Conservation (phyloP, 306 rosid species). For the Luffa aegyptiaca region DNA sequence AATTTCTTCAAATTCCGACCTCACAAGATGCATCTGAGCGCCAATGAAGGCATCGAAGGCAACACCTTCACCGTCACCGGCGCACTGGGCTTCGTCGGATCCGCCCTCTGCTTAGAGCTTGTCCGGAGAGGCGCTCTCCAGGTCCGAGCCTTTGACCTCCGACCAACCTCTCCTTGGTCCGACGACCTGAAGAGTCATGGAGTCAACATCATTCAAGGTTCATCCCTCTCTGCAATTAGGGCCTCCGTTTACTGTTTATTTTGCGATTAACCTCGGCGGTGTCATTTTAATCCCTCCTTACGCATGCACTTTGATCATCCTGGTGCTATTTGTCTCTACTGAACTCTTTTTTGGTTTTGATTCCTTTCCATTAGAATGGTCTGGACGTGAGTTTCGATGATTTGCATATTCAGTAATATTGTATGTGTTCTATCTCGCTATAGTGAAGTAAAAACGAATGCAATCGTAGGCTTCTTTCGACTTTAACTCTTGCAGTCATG, state of each 20-base stretch:
- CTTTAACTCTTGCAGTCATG: conserved; percentile 7
- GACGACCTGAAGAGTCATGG: conserved; percentile 34
- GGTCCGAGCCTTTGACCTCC: conserved; percentile 72
- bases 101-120: conserved; percentile 81
- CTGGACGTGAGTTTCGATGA: background rate
- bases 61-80: conserved; percentile 67
- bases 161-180: conserved; percentile 50
- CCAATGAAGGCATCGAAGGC: conserved; percentile 85
- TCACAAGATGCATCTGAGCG: conserved; percentile 55
- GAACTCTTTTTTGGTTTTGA: background rate
- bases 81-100: conserved; percentile 81
- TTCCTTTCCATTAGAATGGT: background rate
- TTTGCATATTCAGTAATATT: background rate
- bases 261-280: background rate
- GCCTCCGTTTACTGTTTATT: background rate
- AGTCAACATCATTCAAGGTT: conserved; percentile 61
- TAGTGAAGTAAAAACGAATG: background rate
- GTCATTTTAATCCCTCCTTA: background rate
- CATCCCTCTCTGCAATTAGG: background rate
- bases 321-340: background rate
- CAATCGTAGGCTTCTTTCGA: background rate
- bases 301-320: background rate
- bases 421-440: background rate
- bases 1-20: background rate
- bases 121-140: conserved; percentile 58